Evolutionary conservation across 345 rosid species (phyloP).

Genomic region (Raphanus raphanistrum): DNA sequence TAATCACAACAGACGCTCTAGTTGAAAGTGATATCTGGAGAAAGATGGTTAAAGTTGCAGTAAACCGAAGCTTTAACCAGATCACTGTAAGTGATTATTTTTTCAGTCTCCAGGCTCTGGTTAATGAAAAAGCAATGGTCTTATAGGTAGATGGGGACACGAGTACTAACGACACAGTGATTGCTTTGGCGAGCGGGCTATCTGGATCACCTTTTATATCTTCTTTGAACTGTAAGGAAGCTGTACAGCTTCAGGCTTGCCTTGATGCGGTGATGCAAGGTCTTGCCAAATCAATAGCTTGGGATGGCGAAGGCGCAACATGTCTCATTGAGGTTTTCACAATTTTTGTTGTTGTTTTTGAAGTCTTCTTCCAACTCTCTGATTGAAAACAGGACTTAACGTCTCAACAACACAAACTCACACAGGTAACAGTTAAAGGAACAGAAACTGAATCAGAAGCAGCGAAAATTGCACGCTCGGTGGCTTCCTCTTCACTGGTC

Average conservation of each 20-base stretch:
- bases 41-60: constrained; percentile 86
- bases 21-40: constrained; percentile 89
- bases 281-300: constrained; percentile 95
- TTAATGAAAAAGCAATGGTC: neutral
- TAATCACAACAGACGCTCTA: constrained; percentile 81
- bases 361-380: neutral
- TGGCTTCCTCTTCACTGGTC: constrained; percentile 93
- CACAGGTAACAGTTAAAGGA: constrained; percentile 64
- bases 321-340: constrained; percentile 67
- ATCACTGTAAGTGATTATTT: constrained; percentile 65
- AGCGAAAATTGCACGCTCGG: constrained; percentile 85
- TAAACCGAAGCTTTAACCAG: constrained; percentile 92
- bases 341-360: no score
- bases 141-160: constrained; percentile 95
- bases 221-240: constrained; percentile 62
- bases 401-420: neutral
- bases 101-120: neutral
- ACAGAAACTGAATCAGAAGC: constrained; percentile 73
- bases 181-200: constrained; percentile 88
- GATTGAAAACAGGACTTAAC: neutral
- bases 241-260: constrained; percentile 80
- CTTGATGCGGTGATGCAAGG: constrained; percentile 99
- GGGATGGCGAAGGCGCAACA: constrained; percentile 99
- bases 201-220: constrained; percentile 72
- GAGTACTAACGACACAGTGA: constrained; percentile 87